Evolutionary conservation across 1,284 basidiomycete species (phyloP).

Genomic region (Rhodotorula glutinis): DNA sequence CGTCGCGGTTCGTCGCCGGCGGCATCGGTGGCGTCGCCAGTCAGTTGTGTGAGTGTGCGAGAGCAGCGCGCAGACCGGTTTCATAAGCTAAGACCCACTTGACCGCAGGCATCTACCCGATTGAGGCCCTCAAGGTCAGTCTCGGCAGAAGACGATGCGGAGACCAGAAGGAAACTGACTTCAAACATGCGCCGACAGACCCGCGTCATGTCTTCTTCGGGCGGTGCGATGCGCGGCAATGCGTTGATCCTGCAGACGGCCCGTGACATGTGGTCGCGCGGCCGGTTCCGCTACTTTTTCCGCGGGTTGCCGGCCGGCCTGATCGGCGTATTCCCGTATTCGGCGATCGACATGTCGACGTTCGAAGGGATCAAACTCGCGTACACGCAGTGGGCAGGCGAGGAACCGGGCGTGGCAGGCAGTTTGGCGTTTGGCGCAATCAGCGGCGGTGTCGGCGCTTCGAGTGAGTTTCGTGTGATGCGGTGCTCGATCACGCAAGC

Average conservation of each 20-base stretch:
- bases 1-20: slow-evolving; percentile 89
- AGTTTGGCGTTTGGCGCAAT: slow-evolving; percentile 50
- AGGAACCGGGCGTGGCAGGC: slow-evolving; percentile 49
- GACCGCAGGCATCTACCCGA: slow-evolving; percentile 74
- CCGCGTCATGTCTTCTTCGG: slow-evolving; percentile 44
- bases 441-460: slow-evolving; percentile 50
- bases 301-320: slow-evolving; percentile 70
- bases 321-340: slow-evolving; percentile 52
- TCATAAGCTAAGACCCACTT: neutral
- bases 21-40: slow-evolving; percentile 92
- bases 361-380: slow-evolving; percentile 52
- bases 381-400: slow-evolving; percentile 49
- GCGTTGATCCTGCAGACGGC: slow-evolving; percentile 54
- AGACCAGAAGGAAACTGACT: slow-evolving; percentile 42
- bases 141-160: neutral
- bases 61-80: no score
- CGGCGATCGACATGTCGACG: slow-evolving; percentile 50
- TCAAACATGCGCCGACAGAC: slow-evolving; percentile 74
- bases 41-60: slow-evolving; percentile 60
- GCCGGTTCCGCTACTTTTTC: slow-evolving; percentile 81
- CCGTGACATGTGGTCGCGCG: slow-evolving; percentile 68
- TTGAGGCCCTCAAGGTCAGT: slow-evolving; percentile 72
- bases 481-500: neutral
- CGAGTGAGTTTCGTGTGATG: slow-evolving; percentile 49
- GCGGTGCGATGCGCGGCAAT: slow-evolving; percentile 33